Percentiles rank a stretch among this genome's conserved stretches.
Evolutionary conservation across 805 yeast genomes (phyloP).

Genomic region (Pichia cephalocereana): DNA sequence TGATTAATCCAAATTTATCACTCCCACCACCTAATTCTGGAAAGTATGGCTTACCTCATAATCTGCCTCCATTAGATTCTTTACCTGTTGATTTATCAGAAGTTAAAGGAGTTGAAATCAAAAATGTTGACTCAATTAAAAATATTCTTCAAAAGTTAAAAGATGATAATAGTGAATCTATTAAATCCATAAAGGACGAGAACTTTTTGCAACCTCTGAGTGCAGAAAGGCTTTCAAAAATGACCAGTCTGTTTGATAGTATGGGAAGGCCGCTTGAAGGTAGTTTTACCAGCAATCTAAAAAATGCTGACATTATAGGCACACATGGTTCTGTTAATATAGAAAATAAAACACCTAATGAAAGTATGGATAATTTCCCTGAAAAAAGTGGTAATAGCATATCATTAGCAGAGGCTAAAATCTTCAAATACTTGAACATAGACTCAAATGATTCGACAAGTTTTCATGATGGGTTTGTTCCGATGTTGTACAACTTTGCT

Average conservation of each 20-base stretch:
- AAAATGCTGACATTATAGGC: too few species aligned
- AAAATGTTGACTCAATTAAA: neutral
- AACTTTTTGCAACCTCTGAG: neutral
- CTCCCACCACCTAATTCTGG: neutral
- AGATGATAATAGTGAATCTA: neutral
- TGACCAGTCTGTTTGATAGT: neutral
- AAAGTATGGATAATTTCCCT: neutral
- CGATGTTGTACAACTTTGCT: slow-evolving; percentile 33
- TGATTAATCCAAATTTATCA: neutral
- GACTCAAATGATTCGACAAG: slow-evolving; percentile 30
- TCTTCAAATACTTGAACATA: slow-evolving; percentile 8
- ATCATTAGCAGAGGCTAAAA: neutral
- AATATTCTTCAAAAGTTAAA: neutral
- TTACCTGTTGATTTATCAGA: neutral
- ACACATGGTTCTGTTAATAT: too few species aligned
- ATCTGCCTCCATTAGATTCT: neutral
- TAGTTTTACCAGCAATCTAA: too few species aligned
- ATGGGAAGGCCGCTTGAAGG: too few species aligned
- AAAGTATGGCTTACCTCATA: neutral
- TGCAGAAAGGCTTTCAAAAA: neutral
- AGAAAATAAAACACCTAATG: neutral
- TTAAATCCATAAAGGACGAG: neutral
- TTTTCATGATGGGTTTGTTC: slow-evolving; percentile 33
- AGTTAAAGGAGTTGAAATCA: neutral
- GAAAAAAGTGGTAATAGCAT: neutral